Evolutionary conservation across 305 asterid genomes (phyloP), one percentile per base, ranked within the genome.

Genomic region (Euphrasia arctica): DNA sequence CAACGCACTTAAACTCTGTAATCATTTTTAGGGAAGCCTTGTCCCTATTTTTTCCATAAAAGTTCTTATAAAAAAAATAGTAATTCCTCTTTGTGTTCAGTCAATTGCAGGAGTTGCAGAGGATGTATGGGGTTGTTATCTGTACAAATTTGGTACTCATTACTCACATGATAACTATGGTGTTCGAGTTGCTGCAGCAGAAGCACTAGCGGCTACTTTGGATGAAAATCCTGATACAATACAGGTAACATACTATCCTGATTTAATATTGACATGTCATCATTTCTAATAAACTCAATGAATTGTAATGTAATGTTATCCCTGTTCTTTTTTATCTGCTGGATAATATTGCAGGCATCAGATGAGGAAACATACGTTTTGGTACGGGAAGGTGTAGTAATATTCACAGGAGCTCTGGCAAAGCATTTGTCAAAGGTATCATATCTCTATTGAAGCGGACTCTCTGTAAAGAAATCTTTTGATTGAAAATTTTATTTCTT

Each of bases 321-420:
- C 43, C 54, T 43, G 54, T 48, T 50, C 66, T 69, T 66, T 11
- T 9, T 51, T 66, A 11, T 58, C 14, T 58, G 22, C 34, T 51
- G 58, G 60, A 70, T 58, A 66, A 27, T 65, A 68, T 43, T 67
- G 71, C 82, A 93, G 99, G 92, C 99, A 34, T 74, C 96, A 59
- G 89, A 94, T 82, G 99, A 94, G 83, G 95, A 88, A 73, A 90
- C 51, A 70, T 94, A 94, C 69, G 99, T 90, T 80, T 83, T 90
- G 82, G 97, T 94, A 52, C 99, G 99, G 72, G 99, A 94, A 82
- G 99, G 99, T 60, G 99, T 94, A 76, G 99, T 94, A 56, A 90
- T 94, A 56, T 94, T 88, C 79, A 88, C 97, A 3, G 99, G 99
- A 72, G 99, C 97, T 9, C 75, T 94, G 72, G 99, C 99, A 36